Evolutionary conservation across 2,329 filamentous ascomycete genomes (phyloP), one percentile per base, ranked within the genome.

Genomic region (Colletotrichum caudatum): DNA sequence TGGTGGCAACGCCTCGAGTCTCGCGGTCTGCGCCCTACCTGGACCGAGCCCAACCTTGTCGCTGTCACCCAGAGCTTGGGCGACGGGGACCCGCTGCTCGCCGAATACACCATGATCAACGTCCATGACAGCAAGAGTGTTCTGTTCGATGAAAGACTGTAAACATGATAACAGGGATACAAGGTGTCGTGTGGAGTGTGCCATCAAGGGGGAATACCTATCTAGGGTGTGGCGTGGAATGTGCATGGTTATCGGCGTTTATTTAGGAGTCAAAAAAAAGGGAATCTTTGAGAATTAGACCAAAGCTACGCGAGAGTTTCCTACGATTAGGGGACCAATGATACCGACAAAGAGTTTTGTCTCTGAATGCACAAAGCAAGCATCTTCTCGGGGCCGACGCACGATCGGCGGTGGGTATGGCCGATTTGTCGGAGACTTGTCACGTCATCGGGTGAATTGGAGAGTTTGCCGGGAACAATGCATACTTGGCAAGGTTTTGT

Each of bases 41-140:
- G 75, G 76, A 76, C 75, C 18, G 75, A 77, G 71, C 75, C 75
- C 39, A 76, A 76, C 62, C 60, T 76, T 41, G 72, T 77, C 20
- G 66, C 71, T 41, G 66, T 76, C 9, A 76, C 74, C 1, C 39
- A 75, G 33, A 72, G 71, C 44, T 54, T 70, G 41, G 62, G 59
- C 18, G 56, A 64, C 63, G 70, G 72, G 51, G 70, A 72, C 46
- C 74, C 74, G 6, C 48, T 69, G 37, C 62, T 74, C 48, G 74
- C 75, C 26, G 74, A 77, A 61, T 77, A 77, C 65, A 76, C 74
- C n/a, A 53, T 77, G 58, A 58, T 77, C 39, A 76, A 77, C 39
- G 74, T 74, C 7, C 64, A 75, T 12, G 74, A 76, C 64, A 69
- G 54, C 26, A 69, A 68, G 44, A 74, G 64, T 23, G 18, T 74